Evolutionary conservation across 306 rosid genomes (phyloP).

Genomic region (Acacia melanoxylon): DNA sequence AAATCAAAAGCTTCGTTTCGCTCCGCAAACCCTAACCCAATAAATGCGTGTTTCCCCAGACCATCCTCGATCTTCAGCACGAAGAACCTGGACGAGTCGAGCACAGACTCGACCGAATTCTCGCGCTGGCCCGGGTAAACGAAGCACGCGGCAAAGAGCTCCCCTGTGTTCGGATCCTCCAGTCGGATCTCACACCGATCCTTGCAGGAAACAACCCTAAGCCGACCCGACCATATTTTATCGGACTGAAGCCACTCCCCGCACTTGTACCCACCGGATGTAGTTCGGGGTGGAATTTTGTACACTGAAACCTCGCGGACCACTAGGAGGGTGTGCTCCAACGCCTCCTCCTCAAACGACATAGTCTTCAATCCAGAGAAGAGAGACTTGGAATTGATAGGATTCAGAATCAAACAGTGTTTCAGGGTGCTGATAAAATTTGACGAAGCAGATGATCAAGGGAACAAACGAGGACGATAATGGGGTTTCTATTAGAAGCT

Average conservation of each 20-base stretch:
- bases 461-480: neutral
- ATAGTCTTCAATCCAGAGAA: constrained; percentile 43
- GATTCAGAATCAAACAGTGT: neutral
- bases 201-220: constrained; percentile 83
- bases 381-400: neutral
- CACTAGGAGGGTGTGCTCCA: constrained; percentile 94
- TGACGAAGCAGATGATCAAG: neutral
- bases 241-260: constrained; percentile 99
- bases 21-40: constrained; percentile 89
- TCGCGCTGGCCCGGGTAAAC: constrained; percentile 90
- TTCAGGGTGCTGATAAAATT: neutral
- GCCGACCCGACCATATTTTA: constrained; percentile 96
- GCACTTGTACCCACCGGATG: constrained; percentile 97
- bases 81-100: constrained; percentile 94
- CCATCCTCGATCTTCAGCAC: constrained; percentile 99
- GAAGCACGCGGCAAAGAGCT: constrained; percentile 94
- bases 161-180: constrained; percentile 87
- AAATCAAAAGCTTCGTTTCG: constrained; percentile 96
- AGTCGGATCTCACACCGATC: constrained; percentile 98
- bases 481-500: neutral
- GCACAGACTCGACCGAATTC: constrained; percentile 78
- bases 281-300: constrained; percentile 91
- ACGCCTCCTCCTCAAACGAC: constrained; percentile 89
- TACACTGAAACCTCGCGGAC: constrained; percentile 94
- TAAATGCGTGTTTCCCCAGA: constrained; percentile 84